Base-by-base conservation (phyloP, 176 grass and related monocot species). In the Paspalum vaginatum region DNA sequence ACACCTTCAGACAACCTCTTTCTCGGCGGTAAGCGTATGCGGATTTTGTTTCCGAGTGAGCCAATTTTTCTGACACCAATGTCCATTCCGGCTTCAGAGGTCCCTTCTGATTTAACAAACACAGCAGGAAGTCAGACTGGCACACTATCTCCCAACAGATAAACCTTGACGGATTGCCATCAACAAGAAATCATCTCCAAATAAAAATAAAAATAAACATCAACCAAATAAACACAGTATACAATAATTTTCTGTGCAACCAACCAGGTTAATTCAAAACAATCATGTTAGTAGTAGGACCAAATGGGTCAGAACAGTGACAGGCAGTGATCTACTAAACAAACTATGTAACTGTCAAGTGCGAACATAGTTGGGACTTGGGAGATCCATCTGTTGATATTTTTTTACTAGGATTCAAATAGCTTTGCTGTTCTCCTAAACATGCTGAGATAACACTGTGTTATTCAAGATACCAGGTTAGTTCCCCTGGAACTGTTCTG, bases 21-120 rank as follows among this genome's bases (percentile, higher is more conserved):
- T 65, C 51, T 74, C 0, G 61, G 80, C 64, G 86, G 75, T 26
- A 88, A 22, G 43, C 52, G 44, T 39, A 88, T 79, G 54, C 52
- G 68, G 60, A 88, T 60, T 79, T 45, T 88, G 13, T 61, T 74
- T 25, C 76, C 49, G 4, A 53, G 54, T 75, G 37, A 52, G 25
- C 45, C 75, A 55, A 49, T 48, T 73, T 68, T 74, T n/a, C 0
- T 78, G 68, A 27, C 43, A 84, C 43, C 26, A 58, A 44, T 32
- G 37, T 14, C 75, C 44, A 75, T 84, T 68, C 21, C 61, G 61
- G 22, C 54, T 68, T 88, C 68, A 79, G 37, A 74, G n/a, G 68
- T 20, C 50, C 17, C 42, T 22, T 58, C 67, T 42, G 11, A 77
- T 72, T 40, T 56, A 68, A 68, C 75, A 60, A 57, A 37, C 50